A percentile compares a stretch with the other conserved stretches of the same genome.
phyloP scores from a whole-genome alignment of 805 yeast genomes.

The Zygosaccharomyces bisporus region DNA sequence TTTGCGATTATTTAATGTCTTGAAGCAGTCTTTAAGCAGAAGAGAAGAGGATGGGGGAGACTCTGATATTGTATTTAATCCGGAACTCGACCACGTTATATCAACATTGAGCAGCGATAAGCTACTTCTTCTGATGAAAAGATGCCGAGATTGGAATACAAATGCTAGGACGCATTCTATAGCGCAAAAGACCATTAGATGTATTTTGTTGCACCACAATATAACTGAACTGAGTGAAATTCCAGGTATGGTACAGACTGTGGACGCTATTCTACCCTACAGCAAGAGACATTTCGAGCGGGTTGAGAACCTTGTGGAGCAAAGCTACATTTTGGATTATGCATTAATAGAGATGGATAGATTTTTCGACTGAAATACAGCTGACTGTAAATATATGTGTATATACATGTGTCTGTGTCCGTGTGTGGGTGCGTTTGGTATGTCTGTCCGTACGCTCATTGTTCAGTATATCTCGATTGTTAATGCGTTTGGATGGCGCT shows the following conservation, averaged over 20 bases:
- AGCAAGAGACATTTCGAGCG: slow-evolving; percentile 80
- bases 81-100: slow-evolving; percentile 62
- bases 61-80: slow-evolving; percentile 26
- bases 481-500: background rate
- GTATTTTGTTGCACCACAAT: slow-evolving; percentile 53
- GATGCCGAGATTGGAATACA: slow-evolving; percentile 93
- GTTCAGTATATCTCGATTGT: background rate
- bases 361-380: slow-evolving; percentile 19
- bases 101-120: slow-evolving; percentile 55
- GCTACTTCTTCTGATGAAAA: slow-evolving; percentile 56
- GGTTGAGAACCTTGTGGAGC: slow-evolving; percentile 75
- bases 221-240: slow-evolving; percentile 57
- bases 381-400: background rate
- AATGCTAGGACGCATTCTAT: slow-evolving; percentile 75
- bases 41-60: slow-evolving; percentile 36
- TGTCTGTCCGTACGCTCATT: no score
- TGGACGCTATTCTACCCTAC: slow-evolving; percentile 82
- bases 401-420: background rate
- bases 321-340: slow-evolving; percentile 81
- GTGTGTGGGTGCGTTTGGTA: no score
- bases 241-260: slow-evolving; percentile 60
- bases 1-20: slow-evolving; percentile 75
- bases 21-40: slow-evolving; percentile 52
- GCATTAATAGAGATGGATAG: slow-evolving; percentile 74
- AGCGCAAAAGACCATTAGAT: slow-evolving; percentile 72